phyloP scores from a whole-genome alignment of 208 protist genomes.

The Entamoeba moshkovskii region DNA sequence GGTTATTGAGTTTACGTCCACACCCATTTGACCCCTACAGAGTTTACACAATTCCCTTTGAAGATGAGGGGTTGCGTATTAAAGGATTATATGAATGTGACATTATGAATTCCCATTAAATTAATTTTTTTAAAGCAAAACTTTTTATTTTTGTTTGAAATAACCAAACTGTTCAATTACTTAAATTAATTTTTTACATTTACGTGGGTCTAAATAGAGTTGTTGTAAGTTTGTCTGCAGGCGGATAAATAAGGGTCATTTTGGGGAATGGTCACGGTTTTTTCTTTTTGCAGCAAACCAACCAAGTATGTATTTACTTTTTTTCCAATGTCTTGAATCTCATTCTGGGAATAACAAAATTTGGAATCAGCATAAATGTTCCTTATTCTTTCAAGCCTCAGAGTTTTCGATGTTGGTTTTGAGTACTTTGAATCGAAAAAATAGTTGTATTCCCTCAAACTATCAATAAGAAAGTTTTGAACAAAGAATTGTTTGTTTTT shows the following conservation, averaged over 20 bases:
- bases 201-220: no score
- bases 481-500: background rate
- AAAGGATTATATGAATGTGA: background rate
- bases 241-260: no score
- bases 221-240: no score
- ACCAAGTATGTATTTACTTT: background rate
- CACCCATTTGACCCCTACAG: background rate
- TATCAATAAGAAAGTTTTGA: background rate
- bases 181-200: no score
- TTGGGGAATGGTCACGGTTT: no score
- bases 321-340: background rate
- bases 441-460: background rate
- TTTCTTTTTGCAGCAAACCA: no score
- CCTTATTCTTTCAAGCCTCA: background rate
- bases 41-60: background rate
- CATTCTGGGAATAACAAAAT: background rate
- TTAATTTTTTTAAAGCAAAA: no score
- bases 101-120: background rate
- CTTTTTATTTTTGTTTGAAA: no score
- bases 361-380: background rate
- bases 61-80: background rate
- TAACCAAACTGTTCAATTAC: no score
- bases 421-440: background rate
- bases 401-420: background rate
- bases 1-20: background rate